A percentile compares a stretch with the other conserved stretches of the same genome.
Conservation (phyloP, 495 filamentous ascomycete species). For the Penicillium riverlandense region DNA sequence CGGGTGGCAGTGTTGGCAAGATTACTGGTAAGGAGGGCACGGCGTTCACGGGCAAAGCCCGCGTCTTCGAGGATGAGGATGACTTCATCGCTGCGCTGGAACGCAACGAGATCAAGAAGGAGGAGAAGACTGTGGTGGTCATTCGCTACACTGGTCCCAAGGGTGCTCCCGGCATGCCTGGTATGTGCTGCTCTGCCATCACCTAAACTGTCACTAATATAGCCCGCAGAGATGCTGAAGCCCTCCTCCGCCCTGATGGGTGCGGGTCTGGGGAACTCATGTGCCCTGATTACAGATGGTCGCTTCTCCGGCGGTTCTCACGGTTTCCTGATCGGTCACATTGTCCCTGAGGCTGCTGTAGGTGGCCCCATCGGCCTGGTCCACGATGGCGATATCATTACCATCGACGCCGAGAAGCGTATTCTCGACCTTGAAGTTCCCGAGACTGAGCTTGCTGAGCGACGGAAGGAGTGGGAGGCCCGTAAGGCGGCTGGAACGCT, state of each 20-base stretch:
- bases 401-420: constrained; percentile 47
- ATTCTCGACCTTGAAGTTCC: constrained; percentile 42
- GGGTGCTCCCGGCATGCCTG: constrained; percentile 93
- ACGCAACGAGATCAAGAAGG: constrained; percentile 80
- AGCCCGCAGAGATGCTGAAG: constrained; percentile 64
- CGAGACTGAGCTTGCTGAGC: constrained; percentile 53
- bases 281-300: constrained; percentile 45
- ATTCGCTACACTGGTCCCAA: constrained; percentile 96
- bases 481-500: constrained; percentile 27
- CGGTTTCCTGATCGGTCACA: constrained; percentile 50
- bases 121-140: constrained; percentile 94
- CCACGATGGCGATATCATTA: constrained; percentile 47
- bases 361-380: constrained; percentile 51
- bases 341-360: constrained; percentile 50
- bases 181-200: constrained; percentile 20
- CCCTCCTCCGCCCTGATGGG: constrained; percentile 89
- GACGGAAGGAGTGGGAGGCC: constrained; percentile 55
- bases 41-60: constrained; percentile 80
- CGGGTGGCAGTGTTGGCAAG: constrained; percentile 90
- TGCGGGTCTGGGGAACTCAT: constrained; percentile 63
- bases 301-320: constrained; percentile 43
- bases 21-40: constrained; percentile 97
- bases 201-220: neutral
- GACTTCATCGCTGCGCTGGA: constrained; percentile 73
- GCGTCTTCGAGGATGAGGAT: constrained; percentile 80